These are phyloP conservation scores for Kickxella alabastrina DNA, from an alignment of 192 early-diverging fungal genomes.

Conservation along the genomic window DNA sequence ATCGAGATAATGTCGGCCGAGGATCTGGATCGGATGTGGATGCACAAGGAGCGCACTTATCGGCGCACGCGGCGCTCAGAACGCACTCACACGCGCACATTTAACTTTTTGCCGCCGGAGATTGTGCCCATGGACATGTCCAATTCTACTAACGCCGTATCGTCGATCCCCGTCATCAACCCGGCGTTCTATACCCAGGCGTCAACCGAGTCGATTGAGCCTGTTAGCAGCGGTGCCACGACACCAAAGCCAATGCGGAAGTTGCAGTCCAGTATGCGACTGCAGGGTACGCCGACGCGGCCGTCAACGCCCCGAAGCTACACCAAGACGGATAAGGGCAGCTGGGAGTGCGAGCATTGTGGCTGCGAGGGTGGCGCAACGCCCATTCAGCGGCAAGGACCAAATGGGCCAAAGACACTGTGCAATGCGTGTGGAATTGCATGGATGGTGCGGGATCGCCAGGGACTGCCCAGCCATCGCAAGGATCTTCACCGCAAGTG, in stretches of 20 bases:
- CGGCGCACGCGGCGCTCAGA: slow-evolving; percentile 49
- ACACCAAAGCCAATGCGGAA: slow-evolving; percentile 32
- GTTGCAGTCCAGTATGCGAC: slow-evolving; percentile 16
- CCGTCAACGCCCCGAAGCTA: slow-evolving; percentile 36
- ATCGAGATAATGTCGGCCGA: slow-evolving; percentile 50
- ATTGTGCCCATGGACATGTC: slow-evolving; percentile 20
- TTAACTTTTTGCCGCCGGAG: slow-evolving; percentile 50
- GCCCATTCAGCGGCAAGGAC: slow-evolving; percentile 55
- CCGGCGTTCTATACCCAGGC: slow-evolving; percentile 42
- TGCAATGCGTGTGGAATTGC: slow-evolving; percentile 64
- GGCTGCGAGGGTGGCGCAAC: slow-evolving; percentile 43
- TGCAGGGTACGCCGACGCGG: slow-evolving; percentile 31
- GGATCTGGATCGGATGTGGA: slow-evolving; percentile 50
- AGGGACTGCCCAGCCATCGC: slow-evolving; percentile 45
- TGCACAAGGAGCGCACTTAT: slow-evolving; percentile 48
- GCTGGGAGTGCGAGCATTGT: slow-evolving; percentile 51
- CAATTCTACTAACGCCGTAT: slow-evolving; percentile 5
- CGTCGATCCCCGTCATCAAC: slow-evolving; percentile 33
- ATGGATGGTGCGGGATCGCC: slow-evolving; percentile 52
- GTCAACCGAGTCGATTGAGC: slow-evolving; percentile 15
- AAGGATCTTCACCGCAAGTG: slow-evolving; percentile 49
- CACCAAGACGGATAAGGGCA: slow-evolving; percentile 34
- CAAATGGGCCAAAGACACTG: slow-evolving; percentile 59
- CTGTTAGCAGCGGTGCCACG: slow-evolving; percentile 36
- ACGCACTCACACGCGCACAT: slow-evolving; percentile 36